Evolutionary conservation across 768 basidiomycete genomes (phyloP).

Genomic region (Strobilomyces confusus): DNA sequence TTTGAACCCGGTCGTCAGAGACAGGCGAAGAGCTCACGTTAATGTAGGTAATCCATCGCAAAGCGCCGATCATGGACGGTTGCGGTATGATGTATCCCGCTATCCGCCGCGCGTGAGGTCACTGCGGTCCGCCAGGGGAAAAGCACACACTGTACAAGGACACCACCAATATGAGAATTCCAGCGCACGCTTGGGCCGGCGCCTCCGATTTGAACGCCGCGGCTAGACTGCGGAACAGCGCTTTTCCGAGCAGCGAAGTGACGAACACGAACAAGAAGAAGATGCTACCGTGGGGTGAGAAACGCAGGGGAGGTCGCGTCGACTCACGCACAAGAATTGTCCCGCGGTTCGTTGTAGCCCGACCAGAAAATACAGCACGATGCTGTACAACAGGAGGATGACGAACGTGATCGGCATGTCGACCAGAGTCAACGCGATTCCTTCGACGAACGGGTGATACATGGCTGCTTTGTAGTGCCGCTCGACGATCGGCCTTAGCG

Average conservation of each 20-base stretch:
- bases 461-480: constrained; percentile 44
- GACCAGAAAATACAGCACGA: constrained; percentile 59
- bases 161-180: constrained; percentile 49
- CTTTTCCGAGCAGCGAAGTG: constrained; percentile 64
- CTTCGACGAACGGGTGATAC: constrained; percentile 49
- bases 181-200: constrained; percentile 59
- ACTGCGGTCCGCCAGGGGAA: no score
- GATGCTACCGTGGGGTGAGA: constrained; percentile 36
- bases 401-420: constrained; percentile 42
- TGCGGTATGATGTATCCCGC: constrained; percentile 58
- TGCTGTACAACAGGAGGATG: constrained; percentile 32
- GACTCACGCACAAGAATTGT: constrained; percentile 63
- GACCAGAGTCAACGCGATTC: constrained; percentile 43
- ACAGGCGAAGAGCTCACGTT: constrained; percentile 46
- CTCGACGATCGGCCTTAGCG: constrained; percentile 41
- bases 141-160: constrained; percentile 34
- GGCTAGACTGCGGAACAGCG: constrained; percentile 68
- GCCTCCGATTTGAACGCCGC: constrained; percentile 57
- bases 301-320: background rate
- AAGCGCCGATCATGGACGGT: constrained; percentile 61
- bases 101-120: background rate
- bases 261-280: constrained; percentile 56
- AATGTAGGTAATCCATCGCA: constrained; percentile 64
- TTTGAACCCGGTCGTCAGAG: constrained; percentile 11
- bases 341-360: constrained; percentile 48